Evolutionary conservation across 2,329 filamentous ascomycete species (phyloP), one percentile per base, ranked within the genome.

Genomic region (Lasiodiplodia citricola): DNA sequence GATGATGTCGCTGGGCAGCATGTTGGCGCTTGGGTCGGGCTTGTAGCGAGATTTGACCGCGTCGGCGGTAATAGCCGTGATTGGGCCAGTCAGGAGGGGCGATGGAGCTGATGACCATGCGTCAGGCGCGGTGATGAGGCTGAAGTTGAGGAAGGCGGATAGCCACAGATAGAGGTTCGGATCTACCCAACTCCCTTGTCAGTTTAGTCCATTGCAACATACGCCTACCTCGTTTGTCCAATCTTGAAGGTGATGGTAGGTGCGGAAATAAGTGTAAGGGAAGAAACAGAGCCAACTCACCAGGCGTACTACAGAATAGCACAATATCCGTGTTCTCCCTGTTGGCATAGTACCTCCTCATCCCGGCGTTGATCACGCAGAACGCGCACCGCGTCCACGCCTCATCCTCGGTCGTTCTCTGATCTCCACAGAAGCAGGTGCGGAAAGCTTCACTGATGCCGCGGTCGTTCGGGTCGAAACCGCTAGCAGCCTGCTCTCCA

Each of bases 11-110:
- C 28, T 18, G 25, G 56, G 56, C 31, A 66, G 38, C 5, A 7
- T 23, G 25, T 66, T 66, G 14, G 63, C 63, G 51, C 21, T n/a
- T 10, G 63, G 51, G n/a, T 55, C 50, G 6, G 25, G 23, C 21
- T 13, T 10, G 37, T 66, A 66, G 14, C 41, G 41, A 8, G 41
- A n/a, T 8, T 14, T 18, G 35, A 51, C 25, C 3, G 63, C 63
- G 14, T 62, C 44, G 7, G 68, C 70, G 73, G 71, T 70, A 75
- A 69, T 64, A 78, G 52, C 47, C 37, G 69, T 69, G 28, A 69
- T 35, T 13, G 67, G n/a, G 51, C 69, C 67, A 25, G 62, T 44
- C 28, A 69, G 54, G 7, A 41, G 1, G 11, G 62, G 55, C 10
- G 50, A 62, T 7, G 38, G 55, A 10, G 41, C 41, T 4, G 60